These are phyloP conservation scores for Calonectria pteridis DNA, from an alignment of 2,329 filamentous ascomycete genomes.

Conservation along the genomic window DNA sequence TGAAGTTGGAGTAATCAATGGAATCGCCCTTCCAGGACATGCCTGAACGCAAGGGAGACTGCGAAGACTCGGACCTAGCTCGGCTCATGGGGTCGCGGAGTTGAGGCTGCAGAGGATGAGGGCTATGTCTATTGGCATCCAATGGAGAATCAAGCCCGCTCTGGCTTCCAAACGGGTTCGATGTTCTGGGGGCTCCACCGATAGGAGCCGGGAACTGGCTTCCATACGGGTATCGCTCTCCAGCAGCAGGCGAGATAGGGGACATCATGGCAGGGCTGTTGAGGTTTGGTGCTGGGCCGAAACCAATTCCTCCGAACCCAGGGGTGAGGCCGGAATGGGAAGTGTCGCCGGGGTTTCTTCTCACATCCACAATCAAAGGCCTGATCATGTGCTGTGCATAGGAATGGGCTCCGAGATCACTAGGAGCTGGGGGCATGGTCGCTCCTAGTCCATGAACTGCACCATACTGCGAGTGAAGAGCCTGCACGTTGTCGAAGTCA, in stretches of 20 bases:
- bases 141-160: constrained; percentile 59
- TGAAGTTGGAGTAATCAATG: constrained; percentile 69
- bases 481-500: constrained; percentile 78
- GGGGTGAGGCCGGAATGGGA: constrained; percentile 77
- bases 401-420: constrained; percentile 61
- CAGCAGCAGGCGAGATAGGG: constrained; percentile 66
- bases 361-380: constrained; percentile 76
- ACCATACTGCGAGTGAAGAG: constrained; percentile 75
- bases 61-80: constrained; percentile 68
- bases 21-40: constrained; percentile 74
- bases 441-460: constrained; percentile 67
- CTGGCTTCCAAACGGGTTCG: constrained; percentile 66
- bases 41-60: constrained; percentile 69
- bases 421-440: constrained; percentile 59
- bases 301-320: constrained; percentile 75
- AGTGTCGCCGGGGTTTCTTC: constrained; percentile 74
- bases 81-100: constrained; percentile 69
- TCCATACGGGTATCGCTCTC: constrained; percentile 67
- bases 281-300: constrained; percentile 66
- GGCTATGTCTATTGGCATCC: constrained; percentile 59
- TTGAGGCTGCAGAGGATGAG: constrained; percentile 68
- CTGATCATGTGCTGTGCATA: constrained; percentile 74
- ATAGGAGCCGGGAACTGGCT: constrained; percentile 62
- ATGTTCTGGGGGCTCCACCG: constrained; percentile 61
- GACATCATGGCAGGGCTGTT: constrained; percentile 68